These are phyloP conservation scores for Adiantum capillusveneris DNA, from an alignment of 75 land plant genomes.

Conservation along the genomic window DNA sequence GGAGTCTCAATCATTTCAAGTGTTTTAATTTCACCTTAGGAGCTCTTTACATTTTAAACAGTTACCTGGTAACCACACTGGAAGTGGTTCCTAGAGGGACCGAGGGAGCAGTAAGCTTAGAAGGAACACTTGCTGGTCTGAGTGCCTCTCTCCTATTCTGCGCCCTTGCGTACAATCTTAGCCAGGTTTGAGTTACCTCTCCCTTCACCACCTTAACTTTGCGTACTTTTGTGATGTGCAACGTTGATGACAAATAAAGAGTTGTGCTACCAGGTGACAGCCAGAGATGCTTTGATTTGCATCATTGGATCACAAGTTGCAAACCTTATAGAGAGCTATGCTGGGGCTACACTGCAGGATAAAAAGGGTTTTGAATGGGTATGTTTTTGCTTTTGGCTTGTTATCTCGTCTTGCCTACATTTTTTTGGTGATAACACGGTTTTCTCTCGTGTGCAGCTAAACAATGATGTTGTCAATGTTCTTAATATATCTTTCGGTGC, in stretches of 20 bases:
- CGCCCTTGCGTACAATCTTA: slow-evolving; percentile 34
- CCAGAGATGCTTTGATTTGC: slow-evolving; percentile 54
- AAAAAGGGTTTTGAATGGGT: slow-evolving; percentile 84
- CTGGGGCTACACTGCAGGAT: slow-evolving; percentile 82
- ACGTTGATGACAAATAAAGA: no score
- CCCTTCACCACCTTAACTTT: no score
- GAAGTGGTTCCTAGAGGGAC: slow-evolving; percentile 85
- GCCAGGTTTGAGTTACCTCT: slow-evolving; percentile 46
- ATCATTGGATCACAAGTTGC: slow-evolving; percentile 86
- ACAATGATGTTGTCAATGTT: slow-evolving; percentile 30
- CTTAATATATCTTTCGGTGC: slow-evolving; percentile 28
- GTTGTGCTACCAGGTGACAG: slow-evolving; percentile 34
- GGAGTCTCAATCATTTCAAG: not conserved
- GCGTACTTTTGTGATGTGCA: no score
- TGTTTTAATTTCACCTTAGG: slow-evolving; percentile 1
- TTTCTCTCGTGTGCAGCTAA: slow-evolving; percentile 21
- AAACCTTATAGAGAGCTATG: slow-evolving; percentile 77
- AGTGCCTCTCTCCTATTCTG: slow-evolving; percentile 64
- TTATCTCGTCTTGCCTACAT: no score
- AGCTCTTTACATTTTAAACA: no score
- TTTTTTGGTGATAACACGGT: no score
- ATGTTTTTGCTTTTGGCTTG: not conserved
- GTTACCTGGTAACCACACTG: slow-evolving; percentile 79
- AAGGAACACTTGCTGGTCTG: slow-evolving; percentile 87
- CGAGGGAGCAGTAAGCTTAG: slow-evolving; percentile 90